phyloP scores from a whole-genome alignment of 345 rosid species.

The Populus ilicifolia region DNA sequence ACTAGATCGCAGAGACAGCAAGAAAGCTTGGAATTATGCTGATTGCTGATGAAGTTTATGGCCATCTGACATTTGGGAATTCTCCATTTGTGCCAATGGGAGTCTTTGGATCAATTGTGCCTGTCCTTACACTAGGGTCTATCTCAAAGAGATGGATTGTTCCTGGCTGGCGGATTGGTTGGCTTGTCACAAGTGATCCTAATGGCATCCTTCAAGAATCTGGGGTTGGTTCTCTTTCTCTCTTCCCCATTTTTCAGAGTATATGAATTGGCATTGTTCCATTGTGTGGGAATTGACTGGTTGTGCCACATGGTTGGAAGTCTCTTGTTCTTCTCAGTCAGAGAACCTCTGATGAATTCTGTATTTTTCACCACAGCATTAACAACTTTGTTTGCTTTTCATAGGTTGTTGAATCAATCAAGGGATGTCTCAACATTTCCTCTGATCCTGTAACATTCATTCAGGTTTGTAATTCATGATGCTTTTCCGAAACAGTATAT shows the following conservation, averaged over 20 bases:
- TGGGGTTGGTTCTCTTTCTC: conserved; percentile 26
- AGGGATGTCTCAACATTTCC: conserved; percentile 2
- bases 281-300: background rate
- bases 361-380: too few relatives aligned
- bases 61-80: conserved; percentile 43
- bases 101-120: conserved; percentile 47
- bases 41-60: conserved; percentile 62
- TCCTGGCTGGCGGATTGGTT: conserved; percentile 65
- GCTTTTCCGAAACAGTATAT: background rate
- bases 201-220: conserved; percentile 31
- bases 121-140: conserved; percentile 55
- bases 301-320: background rate
- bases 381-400: background rate
- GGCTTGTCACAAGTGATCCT: conserved; percentile 49
- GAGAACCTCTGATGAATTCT: too few relatives aligned
- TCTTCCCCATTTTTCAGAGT: background rate
- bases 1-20: conserved; percentile 54
- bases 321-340: background rate
- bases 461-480: conserved; percentile 37
- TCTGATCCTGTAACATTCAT: conserved; percentile 43
- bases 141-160: conserved; percentile 63
- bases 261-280: background rate
- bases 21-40: conserved; percentile 44
- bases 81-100: conserved; percentile 53
- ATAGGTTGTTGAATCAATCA: conserved; percentile 30